A percentile compares a stretch with the other conserved stretches of the same genome.
Conservation (phyloP, 2,329 filamentous ascomycete species). For the Aspergillus glaucus region DNA sequence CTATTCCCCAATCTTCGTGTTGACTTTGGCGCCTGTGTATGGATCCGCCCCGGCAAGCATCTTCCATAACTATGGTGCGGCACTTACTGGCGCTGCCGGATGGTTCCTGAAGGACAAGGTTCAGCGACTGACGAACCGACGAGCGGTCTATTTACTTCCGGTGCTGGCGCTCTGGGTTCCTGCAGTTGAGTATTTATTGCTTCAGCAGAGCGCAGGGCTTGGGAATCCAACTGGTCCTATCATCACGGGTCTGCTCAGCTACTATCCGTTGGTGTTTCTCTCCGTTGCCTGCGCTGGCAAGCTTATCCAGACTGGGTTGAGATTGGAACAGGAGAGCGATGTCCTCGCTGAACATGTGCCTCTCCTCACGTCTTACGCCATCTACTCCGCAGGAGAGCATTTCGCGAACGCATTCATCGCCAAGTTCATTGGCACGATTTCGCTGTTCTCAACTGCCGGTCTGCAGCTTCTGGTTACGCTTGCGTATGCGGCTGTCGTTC, state of each 20-base stretch:
- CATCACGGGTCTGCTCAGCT: slow-evolving; percentile 65
- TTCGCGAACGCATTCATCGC: slow-evolving; percentile 37
- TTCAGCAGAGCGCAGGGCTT: slow-evolving; percentile 57
- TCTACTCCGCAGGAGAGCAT: slow-evolving; percentile 51
- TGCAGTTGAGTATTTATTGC: slow-evolving; percentile 64
- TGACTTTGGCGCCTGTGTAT: slow-evolving; percentile 79
- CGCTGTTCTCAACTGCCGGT: slow-evolving; percentile 64
- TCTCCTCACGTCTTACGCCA: slow-evolving; percentile 59
- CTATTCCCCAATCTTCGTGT: slow-evolving; percentile 46
- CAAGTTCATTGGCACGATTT: slow-evolving; percentile 52
- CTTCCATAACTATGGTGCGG: slow-evolving; percentile 63
- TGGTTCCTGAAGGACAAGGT: slow-evolving; percentile 60
- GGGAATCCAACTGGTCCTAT: slow-evolving; percentile 68
- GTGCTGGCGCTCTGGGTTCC: slow-evolving; percentile 72
- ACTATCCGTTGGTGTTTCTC: slow-evolving; percentile 63
- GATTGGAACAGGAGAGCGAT: slow-evolving; percentile 50
- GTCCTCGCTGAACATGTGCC: slow-evolving; percentile 59
- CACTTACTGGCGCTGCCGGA: slow-evolving; percentile 61
- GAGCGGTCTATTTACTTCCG: slow-evolving; percentile 52
- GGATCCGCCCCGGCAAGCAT: slow-evolving; percentile 71
- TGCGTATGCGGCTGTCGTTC: slow-evolving; percentile 60
- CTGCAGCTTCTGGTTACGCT: slow-evolving; percentile 63
- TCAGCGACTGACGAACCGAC: slow-evolving; percentile 45
- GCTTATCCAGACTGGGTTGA: slow-evolving; percentile 53
- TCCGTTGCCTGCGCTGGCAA: slow-evolving; percentile 59